These are phyloP conservation scores for Phytophthora citrophthora DNA, from an alignment of 352 stramenopile genomes.

Conservation along the genomic window DNA sequence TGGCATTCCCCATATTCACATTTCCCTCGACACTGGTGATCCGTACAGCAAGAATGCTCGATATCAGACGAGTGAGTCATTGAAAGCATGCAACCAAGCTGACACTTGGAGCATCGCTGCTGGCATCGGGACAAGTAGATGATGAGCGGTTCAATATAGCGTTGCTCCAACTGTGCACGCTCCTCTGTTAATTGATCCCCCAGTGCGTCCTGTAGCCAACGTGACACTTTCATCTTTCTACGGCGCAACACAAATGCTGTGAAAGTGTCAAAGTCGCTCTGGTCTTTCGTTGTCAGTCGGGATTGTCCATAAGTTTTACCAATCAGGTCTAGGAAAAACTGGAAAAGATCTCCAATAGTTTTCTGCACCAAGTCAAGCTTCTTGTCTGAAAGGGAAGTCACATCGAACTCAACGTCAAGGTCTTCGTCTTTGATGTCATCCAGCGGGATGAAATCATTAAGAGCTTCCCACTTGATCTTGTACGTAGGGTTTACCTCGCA, in stretches of 20 bases:
- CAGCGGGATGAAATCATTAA: slow-evolving; percentile 21
- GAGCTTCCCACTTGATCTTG: slow-evolving; percentile 32
- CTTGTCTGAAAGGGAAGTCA: slow-evolving; percentile 3
- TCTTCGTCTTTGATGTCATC: slow-evolving; percentile 40
- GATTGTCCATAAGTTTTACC: slow-evolving; percentile 6
- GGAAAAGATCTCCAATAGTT: slow-evolving; percentile 6
- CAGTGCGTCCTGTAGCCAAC: slow-evolving; percentile 19
- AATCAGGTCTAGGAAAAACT: slow-evolving; percentile 1
- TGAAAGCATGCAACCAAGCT: slow-evolving; percentile 65
- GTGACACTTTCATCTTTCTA: slow-evolving; percentile 27
- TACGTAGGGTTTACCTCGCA: slow-evolving; percentile 35
- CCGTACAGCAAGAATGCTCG: slow-evolving; percentile 50
- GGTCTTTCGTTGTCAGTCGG: slow-evolving; percentile 12
- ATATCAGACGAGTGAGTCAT: slow-evolving; percentile 31
- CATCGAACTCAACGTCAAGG: slow-evolving; percentile 49
- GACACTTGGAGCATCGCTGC: slow-evolving; percentile 46
- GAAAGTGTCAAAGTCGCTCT: slow-evolving; percentile 34
- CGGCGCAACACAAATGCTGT: slow-evolving; percentile 35
- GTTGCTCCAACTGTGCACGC: slow-evolving; percentile 20
- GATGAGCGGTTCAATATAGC: background rate
- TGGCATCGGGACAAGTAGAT: slow-evolving; percentile 53
- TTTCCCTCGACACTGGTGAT: slow-evolving; percentile 43
- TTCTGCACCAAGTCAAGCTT: slow-evolving; percentile 9
- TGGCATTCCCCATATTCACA: slow-evolving; percentile 50
- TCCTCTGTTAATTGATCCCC: slow-evolving; percentile 25